Evolutionary conservation across 208 protist species (phyloP), one percentile per base, ranked within the genome.

Genomic region (Trypanosoma scelopori): DNA sequence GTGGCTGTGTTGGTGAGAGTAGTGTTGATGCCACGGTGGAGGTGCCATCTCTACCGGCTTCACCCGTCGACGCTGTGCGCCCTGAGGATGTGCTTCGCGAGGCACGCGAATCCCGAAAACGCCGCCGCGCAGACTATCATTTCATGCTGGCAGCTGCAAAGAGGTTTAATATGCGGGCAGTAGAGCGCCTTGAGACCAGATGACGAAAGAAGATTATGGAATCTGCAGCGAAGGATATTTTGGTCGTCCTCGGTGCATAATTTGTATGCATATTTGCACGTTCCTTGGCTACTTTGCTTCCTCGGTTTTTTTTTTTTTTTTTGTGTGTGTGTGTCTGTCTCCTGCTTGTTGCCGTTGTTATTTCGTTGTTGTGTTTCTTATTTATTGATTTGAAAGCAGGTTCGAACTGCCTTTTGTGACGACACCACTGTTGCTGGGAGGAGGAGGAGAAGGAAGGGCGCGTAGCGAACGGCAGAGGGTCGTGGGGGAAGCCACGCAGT

Each of bases 121-220:
- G 55, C 13, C 65, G 67, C 12, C 28, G 72, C 3, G 78, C 67
- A 2, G 82, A 71, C 41, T 37, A 37, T 9, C 55, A 59, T 1
- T 78, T 78, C 30, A 74, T 90, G 27, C 30, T 49, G 22, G 74
- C 58, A 28, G 71, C 70, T 37, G 77, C 78, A 9, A 52, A 45
- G 39, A 69, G 79, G 45, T 84, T 76, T 43, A 71, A 86, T 35
- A 70, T 51, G 35, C 71, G 84, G 18, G 39, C 56, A 0, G 22
- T 61, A 49, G 49, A 71, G 22, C 27, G 65, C 28, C 13, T 68
- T 46, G 22, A 41, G 11, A 18, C 20, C 25, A 20, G 27, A 22
- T 51, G 49, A 43, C 3, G n/a, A 5, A 16, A 52, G 50, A 27
- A 16, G 18, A 15, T 45, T 47, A 55, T 22, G 30, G 9, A 39